Evolutionary conservation across 805 yeast species (phyloP).

Genomic region (Yarrowia osloensis): DNA sequence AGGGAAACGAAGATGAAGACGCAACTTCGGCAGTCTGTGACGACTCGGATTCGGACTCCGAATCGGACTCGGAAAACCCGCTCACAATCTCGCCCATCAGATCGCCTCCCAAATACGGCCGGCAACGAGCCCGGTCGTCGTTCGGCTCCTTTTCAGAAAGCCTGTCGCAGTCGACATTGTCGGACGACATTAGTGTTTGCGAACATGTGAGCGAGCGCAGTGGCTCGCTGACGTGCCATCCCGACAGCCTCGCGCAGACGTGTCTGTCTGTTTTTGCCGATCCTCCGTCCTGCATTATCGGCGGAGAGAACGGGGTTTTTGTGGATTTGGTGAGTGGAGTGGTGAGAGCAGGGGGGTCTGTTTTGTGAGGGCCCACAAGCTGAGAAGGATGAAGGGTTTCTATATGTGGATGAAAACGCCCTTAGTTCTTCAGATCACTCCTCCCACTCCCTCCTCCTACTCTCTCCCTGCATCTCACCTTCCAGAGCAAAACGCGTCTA

Average conservation of each 20-base stretch:
- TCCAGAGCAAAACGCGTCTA: no score
- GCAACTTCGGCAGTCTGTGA: not conserved
- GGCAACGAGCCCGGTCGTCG: slow-evolving; percentile 13
- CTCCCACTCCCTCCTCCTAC: no score
- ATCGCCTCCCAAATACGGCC: slow-evolving; percentile 16
- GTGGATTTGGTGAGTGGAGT: not conserved
- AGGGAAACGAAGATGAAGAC: not conserved
- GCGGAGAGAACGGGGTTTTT: not conserved
- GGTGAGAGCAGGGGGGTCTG: no score
- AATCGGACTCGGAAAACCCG: not conserved
- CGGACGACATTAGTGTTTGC: slow-evolving; percentile 21
- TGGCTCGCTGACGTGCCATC: not conserved
- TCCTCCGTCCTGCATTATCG: slow-evolving; percentile 15
- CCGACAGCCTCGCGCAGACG: not conserved
- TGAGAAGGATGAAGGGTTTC: no score
- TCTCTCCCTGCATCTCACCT: no score
- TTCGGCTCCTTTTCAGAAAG: slow-evolving; percentile 13
- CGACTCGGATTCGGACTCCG: slow-evolving; percentile 5
- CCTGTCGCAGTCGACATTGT: slow-evolving; percentile 13
- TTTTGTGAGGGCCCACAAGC: not conserved
- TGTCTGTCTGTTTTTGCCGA: not conserved
- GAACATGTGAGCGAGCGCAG: slow-evolving; percentile 1
- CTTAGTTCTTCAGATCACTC: no score
- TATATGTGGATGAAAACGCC: no score
- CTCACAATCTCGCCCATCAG: not conserved